phyloP scores from a whole-genome alignment of 1,284 basidiomycete species.

The Irpex rosettiformis region DNA sequence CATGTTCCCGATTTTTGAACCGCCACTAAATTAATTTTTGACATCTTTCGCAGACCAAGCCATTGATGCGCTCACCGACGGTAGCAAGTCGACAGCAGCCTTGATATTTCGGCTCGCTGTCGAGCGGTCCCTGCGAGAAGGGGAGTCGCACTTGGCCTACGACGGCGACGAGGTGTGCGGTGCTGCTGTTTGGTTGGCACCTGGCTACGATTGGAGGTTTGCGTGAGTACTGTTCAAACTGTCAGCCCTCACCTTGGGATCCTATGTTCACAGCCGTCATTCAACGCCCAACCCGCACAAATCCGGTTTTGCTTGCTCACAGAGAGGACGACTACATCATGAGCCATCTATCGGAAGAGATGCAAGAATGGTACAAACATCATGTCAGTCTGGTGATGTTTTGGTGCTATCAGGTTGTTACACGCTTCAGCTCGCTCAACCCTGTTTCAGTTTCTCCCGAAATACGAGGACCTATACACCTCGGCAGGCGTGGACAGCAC shows the following conservation, averaged over 20 bases:
- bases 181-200: conserved; percentile 20
- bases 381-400: conserved; percentile 19
- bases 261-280: background rate
- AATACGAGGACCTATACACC: conserved; percentile 26
- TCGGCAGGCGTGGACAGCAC: conserved; percentile 17
- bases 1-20: background rate
- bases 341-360: conserved; percentile 3
- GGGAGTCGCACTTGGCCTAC: conserved; percentile 21
- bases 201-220: conserved; percentile 23
- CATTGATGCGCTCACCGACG: conserved; percentile 21
- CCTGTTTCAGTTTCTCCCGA: conserved; percentile 19
- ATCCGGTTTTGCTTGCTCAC: background rate
- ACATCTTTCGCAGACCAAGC: conserved; percentile 17
- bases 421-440: background rate
- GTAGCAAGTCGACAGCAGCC: conserved; percentile 14
- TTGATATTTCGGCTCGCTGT: conserved; percentile 21
- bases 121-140: conserved; percentile 17
- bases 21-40: background rate
- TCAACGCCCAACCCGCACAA: background rate
- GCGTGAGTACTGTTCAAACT: conserved; percentile 17
- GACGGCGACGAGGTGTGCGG: conserved; percentile 19
- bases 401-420: background rate
- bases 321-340: conserved; percentile 15
- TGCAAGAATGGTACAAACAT: conserved; percentile 15
- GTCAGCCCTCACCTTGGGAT: background rate